Conservation (phyloP, 257 asterid genomes). For the Coffea canephora region DNA sequence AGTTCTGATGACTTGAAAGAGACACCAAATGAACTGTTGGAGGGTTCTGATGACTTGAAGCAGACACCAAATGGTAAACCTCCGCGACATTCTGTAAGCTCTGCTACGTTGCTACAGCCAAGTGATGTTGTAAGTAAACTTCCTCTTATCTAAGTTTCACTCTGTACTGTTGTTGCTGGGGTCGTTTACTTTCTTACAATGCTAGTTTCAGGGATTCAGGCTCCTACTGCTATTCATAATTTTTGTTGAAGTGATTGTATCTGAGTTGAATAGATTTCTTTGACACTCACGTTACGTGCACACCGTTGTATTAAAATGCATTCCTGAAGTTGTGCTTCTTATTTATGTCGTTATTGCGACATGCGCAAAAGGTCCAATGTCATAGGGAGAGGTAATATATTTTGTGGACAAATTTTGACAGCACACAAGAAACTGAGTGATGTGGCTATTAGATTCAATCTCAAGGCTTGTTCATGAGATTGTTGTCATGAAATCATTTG, state of each 20-base stretch:
- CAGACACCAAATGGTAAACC: slow-evolving; percentile 43
- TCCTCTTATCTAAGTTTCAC: neutral
- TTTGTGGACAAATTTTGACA: neutral
- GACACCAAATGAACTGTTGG: slow-evolving; percentile 21
- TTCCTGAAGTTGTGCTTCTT: neutral
- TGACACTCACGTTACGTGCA: neutral
- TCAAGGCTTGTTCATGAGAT: neutral
- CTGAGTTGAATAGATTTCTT: neutral
- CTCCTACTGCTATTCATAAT: neutral
- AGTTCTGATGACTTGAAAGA: slow-evolving; percentile 42
- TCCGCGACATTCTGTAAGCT: slow-evolving; percentile 51
- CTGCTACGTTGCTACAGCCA: slow-evolving; percentile 43
- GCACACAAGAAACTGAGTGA: neutral
- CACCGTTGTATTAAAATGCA: neutral
- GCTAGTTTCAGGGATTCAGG: neutral
- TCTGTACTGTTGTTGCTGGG: neutral
- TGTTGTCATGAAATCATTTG: neutral
- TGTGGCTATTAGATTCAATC: neutral
- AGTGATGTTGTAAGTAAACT: slow-evolving; percentile 49
- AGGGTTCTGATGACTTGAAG: slow-evolving; percentile 40
- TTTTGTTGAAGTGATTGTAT: neutral
- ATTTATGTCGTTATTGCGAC: neutral
- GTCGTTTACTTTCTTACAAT: neutral
- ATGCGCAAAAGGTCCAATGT: neutral
- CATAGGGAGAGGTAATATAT: neutral